Conservation (phyloP, 495 filamentous ascomycete genomes). For the Friedmanniomyces endolithicus region DNA sequence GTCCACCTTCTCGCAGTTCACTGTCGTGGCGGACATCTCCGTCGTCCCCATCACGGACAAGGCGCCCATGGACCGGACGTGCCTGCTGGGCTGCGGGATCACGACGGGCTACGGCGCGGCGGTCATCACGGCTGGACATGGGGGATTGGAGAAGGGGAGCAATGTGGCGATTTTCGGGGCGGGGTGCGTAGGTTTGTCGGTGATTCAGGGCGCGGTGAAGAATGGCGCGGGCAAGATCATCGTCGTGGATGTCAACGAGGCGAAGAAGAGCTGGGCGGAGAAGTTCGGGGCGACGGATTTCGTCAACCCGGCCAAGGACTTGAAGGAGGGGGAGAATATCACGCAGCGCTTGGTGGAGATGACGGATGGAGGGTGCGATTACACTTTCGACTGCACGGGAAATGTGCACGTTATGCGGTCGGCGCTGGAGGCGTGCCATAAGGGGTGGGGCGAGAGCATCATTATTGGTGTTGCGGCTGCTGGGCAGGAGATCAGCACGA, state of each 20-base stretch:
- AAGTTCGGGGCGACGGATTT: constrained; percentile 97
- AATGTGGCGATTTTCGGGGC: constrained; percentile 92
- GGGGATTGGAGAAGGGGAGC: constrained; percentile 61
- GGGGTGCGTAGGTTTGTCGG: constrained; percentile 87
- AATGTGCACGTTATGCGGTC: constrained; percentile 94
- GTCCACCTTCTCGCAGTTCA: constrained; percentile 97
- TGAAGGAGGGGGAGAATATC: constrained; percentile 59
- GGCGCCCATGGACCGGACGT: constrained; percentile 92
- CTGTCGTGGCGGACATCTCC: constrained; percentile 95
- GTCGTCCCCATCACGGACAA: constrained; percentile 84
- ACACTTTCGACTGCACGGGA: constrained; percentile 98
- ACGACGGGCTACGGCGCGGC: constrained; percentile 97
- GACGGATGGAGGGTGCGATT: constrained; percentile 98
- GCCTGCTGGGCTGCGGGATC: constrained; percentile 92
- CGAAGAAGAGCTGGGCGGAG: constrained; percentile 79
- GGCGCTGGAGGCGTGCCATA: constrained; percentile 94
- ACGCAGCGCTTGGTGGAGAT: constrained; percentile 89
- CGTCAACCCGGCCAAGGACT: constrained; percentile 69
- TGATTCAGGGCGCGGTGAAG: constrained; percentile 89
- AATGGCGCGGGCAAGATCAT: constrained; percentile 83
- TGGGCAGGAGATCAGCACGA: constrained; percentile 89
- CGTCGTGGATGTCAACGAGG: constrained; percentile 85
- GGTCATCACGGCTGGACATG: constrained; percentile 68
- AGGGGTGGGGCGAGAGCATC: constrained; percentile 97
- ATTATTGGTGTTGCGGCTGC: constrained; percentile 96